Base-by-base conservation (phyloP, 2,329 filamentous ascomycete species). In the Aspergillus persii region DNA sequence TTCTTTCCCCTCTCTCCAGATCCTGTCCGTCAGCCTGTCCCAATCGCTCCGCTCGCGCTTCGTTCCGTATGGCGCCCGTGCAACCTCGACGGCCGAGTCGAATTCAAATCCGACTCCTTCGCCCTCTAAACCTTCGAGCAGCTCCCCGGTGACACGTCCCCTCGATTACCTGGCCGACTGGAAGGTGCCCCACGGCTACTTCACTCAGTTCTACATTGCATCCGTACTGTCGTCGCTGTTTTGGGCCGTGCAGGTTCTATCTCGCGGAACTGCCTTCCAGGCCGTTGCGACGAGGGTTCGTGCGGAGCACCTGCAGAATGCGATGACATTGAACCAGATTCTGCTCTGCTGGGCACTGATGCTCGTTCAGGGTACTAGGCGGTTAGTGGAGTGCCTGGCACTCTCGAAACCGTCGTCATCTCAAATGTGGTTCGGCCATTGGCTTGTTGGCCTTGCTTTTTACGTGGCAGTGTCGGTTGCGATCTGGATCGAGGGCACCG, bases 151-250 rank as follows among this genome's bases (percentile, higher is more conserved):
- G 9, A 59, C 66, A 39, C 62, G 56, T 36, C 50, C 80, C 50
- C 77, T 86, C 60, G 84, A 87, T 66, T 71, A 71, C 58, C 68
- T 84, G 23, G 81, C 84, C 36, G 77, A 74, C 41, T 73, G 83
- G 65, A 84, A 85, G 71, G 89, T 97, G 39, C 92, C 94, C 26
- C 95, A 98, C 77, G 84, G 84, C 62, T 98, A 91, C 87, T 98
- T 98, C 75, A 84, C 83, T 48, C 90, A 95, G 67, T 98, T 96
- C 77, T 98, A 99, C 74, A 71, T 90, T 55, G 73, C 87, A 39
- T 94, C 91, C 3, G 77, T 92, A 4, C 71, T 79, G 2, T 87
- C 85, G 60, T 93, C 91, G 0, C 68, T 86, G 4, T 89, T 93
- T 73, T 97, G 93, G 92, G 84, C 82, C 0, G 74, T 77, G 65